phyloP scores from a whole-genome alignment of 106 monocot genomes.

The Dioscorea dumetorum region DNA sequence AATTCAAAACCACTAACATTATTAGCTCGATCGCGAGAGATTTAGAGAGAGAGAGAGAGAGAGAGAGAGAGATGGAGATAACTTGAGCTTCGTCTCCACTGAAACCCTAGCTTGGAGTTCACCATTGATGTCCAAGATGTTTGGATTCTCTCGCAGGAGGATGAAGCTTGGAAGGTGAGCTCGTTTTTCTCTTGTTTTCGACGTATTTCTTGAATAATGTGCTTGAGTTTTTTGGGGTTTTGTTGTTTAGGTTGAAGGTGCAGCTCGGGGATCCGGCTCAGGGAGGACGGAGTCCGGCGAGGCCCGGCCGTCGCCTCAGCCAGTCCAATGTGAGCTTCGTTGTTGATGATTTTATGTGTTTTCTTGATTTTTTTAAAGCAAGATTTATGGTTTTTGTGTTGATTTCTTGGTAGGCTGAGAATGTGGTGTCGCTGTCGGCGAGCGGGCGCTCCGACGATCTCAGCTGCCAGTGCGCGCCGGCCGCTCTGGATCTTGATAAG shows the following conservation, averaged over 20 bases:
- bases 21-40: no score
- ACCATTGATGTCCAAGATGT: slow-evolving; percentile 20
- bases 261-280: slow-evolving; percentile 61
- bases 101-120: no score
- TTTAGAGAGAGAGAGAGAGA: no score
- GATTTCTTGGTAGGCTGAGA: slow-evolving; percentile 42
- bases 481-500: slow-evolving; percentile 27
- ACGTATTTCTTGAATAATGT: no score
- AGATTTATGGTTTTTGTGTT: background rate
- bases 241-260: slow-evolving; percentile 52
- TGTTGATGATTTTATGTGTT: background rate
- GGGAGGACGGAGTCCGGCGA: slow-evolving; percentile 44
- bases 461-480: slow-evolving; percentile 27
- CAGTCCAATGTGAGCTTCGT: slow-evolving; percentile 46
- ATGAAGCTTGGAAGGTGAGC: slow-evolving; percentile 35
- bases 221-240: background rate
- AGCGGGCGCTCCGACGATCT: slow-evolving; percentile 41
- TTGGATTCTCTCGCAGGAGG: slow-evolving; percentile 35
- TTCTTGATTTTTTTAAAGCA: background rate
- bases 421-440: slow-evolving; percentile 22
- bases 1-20: background rate
- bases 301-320: slow-evolving; percentile 38
- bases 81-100: no score
- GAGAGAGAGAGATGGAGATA: no score
- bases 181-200: background rate